Base-by-base conservation (phyloP, 2,329 filamentous ascomycete genomes). In the Apiospora koreana region DNA sequence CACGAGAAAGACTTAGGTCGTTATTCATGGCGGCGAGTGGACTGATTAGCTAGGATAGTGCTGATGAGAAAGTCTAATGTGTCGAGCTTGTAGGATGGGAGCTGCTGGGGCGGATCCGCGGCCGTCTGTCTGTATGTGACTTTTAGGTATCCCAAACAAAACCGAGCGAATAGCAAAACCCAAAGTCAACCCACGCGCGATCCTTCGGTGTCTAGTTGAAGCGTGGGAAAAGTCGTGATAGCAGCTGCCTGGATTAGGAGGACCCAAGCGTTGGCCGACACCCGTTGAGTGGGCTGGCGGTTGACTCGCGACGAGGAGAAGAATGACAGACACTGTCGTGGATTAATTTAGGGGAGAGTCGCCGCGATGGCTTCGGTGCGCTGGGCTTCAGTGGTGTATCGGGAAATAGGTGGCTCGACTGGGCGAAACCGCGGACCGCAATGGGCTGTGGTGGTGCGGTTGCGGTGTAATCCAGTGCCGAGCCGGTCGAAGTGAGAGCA, bases 1-100 rank as follows among this genome's bases (percentile, higher is more conserved):
- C 94, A 84, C 95, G 93, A 79, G 94, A 96, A 75, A 98, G 90
- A 83, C 93, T 97, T 80, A 97, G 85, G 85, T 97, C 94, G 82
- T 93, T 94, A 84, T 94, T 94, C 94, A 98, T 98, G 81, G 80
- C 73, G 62, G 65, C 42, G 23, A 62, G 46, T 69, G 69, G 69
- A 69, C 45, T 54, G 62, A 48, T 67, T 64, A 50, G 54, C 69
- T 62, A 41, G 28, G 66, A 48, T 69, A 45, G 50, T 67, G 68
- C 25, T 58, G 65, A 69, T 62, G 62, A 62, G 43, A 45, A 71
- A 46, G 45, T 66, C 66, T 54, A 68, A 70, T 43, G 69, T 69
- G 65, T 65, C 68, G 50, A 35, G 62, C 64, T 45, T 45, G 64
- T 25, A 41, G 64, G 9, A 66, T 66, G 38, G 64, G n/a, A 66